Evolutionary conservation across 495 filamentous ascomycete species (phyloP), one percentile per base, ranked within the genome.

Genomic region (Ramalina peruviana): DNA sequence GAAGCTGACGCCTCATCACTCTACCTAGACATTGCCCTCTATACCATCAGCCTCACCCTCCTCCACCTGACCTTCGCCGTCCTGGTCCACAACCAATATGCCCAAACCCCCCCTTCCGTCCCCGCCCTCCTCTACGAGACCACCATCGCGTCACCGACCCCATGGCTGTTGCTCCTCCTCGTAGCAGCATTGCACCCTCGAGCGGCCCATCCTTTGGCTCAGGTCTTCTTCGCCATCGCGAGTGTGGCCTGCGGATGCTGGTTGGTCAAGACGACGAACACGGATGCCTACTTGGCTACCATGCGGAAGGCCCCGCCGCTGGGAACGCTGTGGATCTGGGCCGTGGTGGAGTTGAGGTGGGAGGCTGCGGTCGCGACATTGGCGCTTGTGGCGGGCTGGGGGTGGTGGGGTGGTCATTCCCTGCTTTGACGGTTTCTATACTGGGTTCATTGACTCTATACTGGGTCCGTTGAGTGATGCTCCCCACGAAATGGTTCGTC

Each of bases 291-390:
- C 58, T 81, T 87, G 60, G 85, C 80, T 11, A 80, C 94, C 3
- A 90, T 98, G 92, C 93, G 94, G 69, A 80, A 76, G 49, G 85
- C 88, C 0, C 92, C 92, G 19, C 79, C 87, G 19, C 62, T 94
- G n/a, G 93, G 88, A 1, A 88, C 85, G 15, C 62, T 96, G 17
- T 95, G 90, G 90, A 78, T 98, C 13, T 98, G 90, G 92, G 81
- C 82, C 16, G 80, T 95, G 33, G 69, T 95, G 43, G 92, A 98
- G 66, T 76, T 96, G 67, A 67, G 82, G n/a, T 68, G 93, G 48
- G 63, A 72, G 3, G 79, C 73, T 45, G 83, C 86, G 1, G 60
- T 80, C 7, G 61, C 73, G 27, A 85, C 79, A 57, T 61, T 83
- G 40, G 64, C 74, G 9, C 65, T 71, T 10, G 68, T 86, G 38